Conservation (phyloP, 805 yeast species). For the Candida sonorensis region DNA sequence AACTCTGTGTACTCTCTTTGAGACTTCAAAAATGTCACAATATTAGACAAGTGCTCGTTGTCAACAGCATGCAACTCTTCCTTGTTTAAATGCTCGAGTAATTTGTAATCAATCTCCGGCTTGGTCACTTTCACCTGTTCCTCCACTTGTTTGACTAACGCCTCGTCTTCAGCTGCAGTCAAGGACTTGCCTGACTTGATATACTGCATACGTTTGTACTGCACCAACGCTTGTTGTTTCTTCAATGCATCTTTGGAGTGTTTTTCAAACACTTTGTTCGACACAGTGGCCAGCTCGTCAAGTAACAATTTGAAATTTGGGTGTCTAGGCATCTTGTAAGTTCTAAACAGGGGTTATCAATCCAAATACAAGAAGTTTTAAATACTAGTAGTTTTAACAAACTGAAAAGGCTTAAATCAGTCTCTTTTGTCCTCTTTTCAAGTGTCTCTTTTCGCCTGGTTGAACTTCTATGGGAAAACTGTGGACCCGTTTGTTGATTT, state of each 20-base stretch:
- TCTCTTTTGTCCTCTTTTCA: too few species aligned
- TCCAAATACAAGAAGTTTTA: too few species aligned
- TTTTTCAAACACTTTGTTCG: conserved; percentile 29
- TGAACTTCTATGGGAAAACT: too few species aligned
- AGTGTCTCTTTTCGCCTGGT: too few species aligned
- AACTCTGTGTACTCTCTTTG: conserved; percentile 76
- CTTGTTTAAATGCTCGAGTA: conserved; percentile 19
- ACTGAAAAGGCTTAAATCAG: too few species aligned
- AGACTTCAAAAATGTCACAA: conserved; percentile 53
- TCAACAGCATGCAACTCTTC: conserved; percentile 7
- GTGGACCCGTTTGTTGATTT: too few species aligned
- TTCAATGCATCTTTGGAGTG: conserved; percentile 35
- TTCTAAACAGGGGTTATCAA: too few species aligned
- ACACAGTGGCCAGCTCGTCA: conserved; percentile 34
- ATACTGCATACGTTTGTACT: conserved; percentile 42
- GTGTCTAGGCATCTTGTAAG: conserved; percentile 17
- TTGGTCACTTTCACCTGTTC: conserved; percentile 19
- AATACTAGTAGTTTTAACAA: too few species aligned
- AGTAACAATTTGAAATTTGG: conserved; percentile 25
- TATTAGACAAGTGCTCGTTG: conserved; percentile 45
- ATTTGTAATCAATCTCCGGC: conserved; percentile 21
- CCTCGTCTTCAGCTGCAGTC: conserved; percentile 25
- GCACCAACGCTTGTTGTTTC: conserved; percentile 38
- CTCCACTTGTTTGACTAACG: conserved; percentile 31
- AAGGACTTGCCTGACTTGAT: conserved; percentile 31